Conservation (phyloP, 2,329 filamentous ascomycete genomes). For the Aureobasidium sp. region DNA sequence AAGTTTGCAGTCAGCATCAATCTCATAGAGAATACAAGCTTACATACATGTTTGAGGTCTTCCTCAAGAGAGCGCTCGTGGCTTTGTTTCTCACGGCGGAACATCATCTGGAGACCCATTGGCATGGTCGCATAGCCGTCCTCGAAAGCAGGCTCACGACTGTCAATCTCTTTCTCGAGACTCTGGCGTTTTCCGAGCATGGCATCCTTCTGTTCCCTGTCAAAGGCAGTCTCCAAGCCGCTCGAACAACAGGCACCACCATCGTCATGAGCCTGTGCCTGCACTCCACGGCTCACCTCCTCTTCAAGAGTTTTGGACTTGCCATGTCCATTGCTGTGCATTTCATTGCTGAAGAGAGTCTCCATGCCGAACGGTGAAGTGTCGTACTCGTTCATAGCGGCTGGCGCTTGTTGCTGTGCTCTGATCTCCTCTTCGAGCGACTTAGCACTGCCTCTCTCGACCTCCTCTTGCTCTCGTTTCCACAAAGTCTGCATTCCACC, state of each 20-base stretch:
- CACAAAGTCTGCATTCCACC: constrained; percentile 15
- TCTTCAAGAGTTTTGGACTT: constrained; percentile 2
- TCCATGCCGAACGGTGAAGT: constrained; percentile 15
- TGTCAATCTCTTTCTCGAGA: constrained; percentile 15
- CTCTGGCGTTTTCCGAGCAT: constrained; percentile 3
- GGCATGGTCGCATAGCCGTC: constrained; percentile 19
- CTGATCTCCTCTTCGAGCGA: constrained; percentile 14
- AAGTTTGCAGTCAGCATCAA: not conserved
- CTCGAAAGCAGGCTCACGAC: constrained; percentile 13
- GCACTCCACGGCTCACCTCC: constrained; percentile 1
- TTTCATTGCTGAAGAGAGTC: constrained; percentile 14
- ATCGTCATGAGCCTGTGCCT: constrained; percentile 10
- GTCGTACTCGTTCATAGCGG: not conserved
- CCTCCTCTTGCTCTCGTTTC: constrained; percentile 1
- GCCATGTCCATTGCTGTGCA: not conserved
- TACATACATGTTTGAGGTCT: constrained; percentile 1
- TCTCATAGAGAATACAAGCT: no score
- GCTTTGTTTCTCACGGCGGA: constrained; percentile 15
- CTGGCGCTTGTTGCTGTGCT: not conserved
- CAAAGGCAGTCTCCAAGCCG: constrained; percentile 20
- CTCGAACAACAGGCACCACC: constrained; percentile 17
- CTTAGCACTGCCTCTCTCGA: not conserved
- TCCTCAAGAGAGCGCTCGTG: constrained; percentile 11
- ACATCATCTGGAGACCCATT: constrained; percentile 20
- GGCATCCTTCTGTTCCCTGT: constrained; percentile 16